Base-by-base conservation (phyloP, 495 filamentous ascomycete genomes). In the Hypoxylon lenormandii region DNA sequence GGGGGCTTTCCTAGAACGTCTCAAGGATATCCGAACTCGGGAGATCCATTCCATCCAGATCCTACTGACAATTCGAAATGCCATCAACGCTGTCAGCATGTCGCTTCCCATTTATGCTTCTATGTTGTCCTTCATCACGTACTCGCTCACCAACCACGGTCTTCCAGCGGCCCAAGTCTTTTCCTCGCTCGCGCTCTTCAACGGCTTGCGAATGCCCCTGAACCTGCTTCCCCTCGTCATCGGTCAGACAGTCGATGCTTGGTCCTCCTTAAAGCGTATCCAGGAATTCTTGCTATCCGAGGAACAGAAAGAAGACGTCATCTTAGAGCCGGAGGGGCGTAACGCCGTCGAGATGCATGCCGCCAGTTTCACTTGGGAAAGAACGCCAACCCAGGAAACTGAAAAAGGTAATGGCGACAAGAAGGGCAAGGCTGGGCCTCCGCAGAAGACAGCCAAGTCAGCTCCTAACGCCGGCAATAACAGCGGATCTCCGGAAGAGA, bases 61-160 rank as follows among this genome's bases (percentile, higher is more conserved):
- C 12, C 76, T 98, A 15, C 80, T 97, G 23, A 85, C 90, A 2
- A 90, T 96, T 55, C 86, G 93, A 67, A 95, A 94, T 72, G 93
- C 82, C 18, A 93, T 97, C 76, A 90, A 92, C 69, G 91, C 92
- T 37, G 83, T 94, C 37, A 83, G 84, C 64, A 74, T 87, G 77
- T 89, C 91, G 7, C 81, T 97, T 62, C 93, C 95, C 5, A 89
- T 93, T 38, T 97, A 97, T 70, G 93, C 94, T 3, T 94, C 94
- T 6, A 97, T 98, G 92, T 78, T 97, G 28, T 85, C 93, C 1
- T 98, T 98, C 79, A 93, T 98, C 76, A 96, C 93, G 4, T 97
- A 92, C 74, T 90, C 91, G 1, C 82, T 96, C 23, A 88, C 93
- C 1, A 80, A 88, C 36, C 89, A 94, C 69, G 74, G 72, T 11